Conservation (phyloP, 2,329 filamentous ascomycete genomes). For the Talaromyces sp. region DNA sequence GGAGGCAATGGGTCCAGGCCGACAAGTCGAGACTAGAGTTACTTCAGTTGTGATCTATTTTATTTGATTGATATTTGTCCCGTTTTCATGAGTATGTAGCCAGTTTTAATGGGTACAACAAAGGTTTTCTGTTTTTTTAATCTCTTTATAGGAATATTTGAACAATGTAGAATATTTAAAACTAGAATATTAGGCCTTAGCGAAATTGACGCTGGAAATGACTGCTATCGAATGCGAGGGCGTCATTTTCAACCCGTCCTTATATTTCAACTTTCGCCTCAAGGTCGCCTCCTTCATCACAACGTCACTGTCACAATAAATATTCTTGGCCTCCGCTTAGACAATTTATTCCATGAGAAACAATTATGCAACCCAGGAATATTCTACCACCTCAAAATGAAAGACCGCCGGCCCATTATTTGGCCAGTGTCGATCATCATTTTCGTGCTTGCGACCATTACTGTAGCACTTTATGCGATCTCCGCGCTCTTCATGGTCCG, state of each 20-base stretch:
- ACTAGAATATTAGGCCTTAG: no score
- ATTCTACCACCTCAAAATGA: background rate
- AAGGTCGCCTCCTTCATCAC: background rate
- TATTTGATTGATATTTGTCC: background rate
- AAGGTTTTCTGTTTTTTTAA: background rate
- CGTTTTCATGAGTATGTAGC: background rate
- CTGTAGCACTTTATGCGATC: background rate
- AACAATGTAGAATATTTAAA: background rate
- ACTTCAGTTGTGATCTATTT: background rate
- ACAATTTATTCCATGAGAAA: background rate
- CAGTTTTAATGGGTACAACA: background rate
- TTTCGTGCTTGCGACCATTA: background rate
- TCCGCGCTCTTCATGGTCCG: background rate
- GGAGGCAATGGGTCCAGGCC: constrained; percentile 63
- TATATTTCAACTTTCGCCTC: background rate
- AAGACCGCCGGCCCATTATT: background rate
- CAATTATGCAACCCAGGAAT: background rate
- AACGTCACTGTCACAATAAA: background rate
- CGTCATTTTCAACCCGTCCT: no score
- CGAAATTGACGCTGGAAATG: no score
- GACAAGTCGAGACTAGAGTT: constrained; percentile 4
- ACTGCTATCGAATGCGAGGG: no score
- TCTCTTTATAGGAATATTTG: background rate
- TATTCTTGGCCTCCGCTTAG: background rate
- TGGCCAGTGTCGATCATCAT: background rate